These are phyloP conservation scores for Candida methanosorbosa DNA, from an alignment of 805 yeast species.

Conservation along the genomic window DNA sequence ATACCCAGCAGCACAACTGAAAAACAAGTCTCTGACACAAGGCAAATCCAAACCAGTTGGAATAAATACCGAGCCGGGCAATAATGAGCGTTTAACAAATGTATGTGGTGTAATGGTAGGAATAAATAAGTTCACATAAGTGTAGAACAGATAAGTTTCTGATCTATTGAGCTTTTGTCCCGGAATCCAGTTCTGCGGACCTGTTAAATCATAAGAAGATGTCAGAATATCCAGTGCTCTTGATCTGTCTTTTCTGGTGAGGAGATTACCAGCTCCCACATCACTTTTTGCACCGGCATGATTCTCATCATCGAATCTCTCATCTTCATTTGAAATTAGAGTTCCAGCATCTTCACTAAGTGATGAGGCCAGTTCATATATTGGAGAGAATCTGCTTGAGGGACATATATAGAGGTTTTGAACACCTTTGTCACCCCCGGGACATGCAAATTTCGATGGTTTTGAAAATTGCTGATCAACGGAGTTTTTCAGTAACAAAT, in stretches of 20 bases:
- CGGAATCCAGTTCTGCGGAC: slow-evolving; percentile 3
- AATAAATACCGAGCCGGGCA: slow-evolving; percentile 3
- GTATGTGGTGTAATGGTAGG: slow-evolving; percentile 2
- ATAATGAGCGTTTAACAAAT: slow-evolving; percentile 1
- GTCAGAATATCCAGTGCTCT: background rate
- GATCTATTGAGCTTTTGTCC: slow-evolving; percentile 1
- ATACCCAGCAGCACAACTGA: slow-evolving; percentile 4
- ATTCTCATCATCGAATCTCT: too few relatives aligned
- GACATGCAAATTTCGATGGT: too few relatives aligned
- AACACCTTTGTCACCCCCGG: too few relatives aligned
- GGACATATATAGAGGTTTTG: too few relatives aligned
- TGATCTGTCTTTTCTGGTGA: background rate
- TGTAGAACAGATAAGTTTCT: slow-evolving; percentile 2
- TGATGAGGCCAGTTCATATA: too few relatives aligned
- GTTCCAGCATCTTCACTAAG: too few relatives aligned
- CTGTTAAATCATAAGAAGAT: background rate
- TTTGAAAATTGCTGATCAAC: too few relatives aligned
- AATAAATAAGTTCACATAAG: slow-evolving; percentile 3
- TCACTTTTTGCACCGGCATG: too few relatives aligned
- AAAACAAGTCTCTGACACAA: slow-evolving; percentile 2
- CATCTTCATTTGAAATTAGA: too few relatives aligned
- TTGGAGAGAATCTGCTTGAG: too few relatives aligned
- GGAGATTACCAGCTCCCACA: too few relatives aligned
- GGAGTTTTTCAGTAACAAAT: too few relatives aligned
- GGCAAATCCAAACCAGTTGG: slow-evolving; percentile 2